Evolutionary conservation across 2,329 filamentous ascomycete species (phyloP).

Genomic region (Penicillium sp.): DNA sequence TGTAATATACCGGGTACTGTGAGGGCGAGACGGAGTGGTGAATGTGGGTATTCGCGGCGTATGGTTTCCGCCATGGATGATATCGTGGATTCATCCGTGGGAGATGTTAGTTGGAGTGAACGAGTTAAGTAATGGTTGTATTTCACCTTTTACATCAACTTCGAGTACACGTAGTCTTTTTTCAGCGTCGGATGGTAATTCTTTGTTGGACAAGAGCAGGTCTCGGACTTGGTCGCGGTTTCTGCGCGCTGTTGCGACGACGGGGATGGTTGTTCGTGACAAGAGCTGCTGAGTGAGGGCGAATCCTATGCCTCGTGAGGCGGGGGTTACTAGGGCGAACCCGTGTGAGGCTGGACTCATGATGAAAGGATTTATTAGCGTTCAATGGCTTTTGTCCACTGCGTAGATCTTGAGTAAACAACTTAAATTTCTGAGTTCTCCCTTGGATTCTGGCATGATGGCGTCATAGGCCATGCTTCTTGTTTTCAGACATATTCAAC

Average conservation of each 20-base stretch:
- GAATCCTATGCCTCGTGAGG: slow-evolving; percentile 60
- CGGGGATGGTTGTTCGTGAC: slow-evolving; percentile 51
- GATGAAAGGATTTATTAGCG: too few relatives aligned
- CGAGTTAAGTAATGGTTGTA: not conserved
- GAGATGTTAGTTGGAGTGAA: not conserved
- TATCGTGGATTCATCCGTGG: slow-evolving; percentile 59
- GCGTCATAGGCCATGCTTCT: not conserved
- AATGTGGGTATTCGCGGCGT: slow-evolving; percentile 48
- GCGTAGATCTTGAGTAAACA: not conserved
- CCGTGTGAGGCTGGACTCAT: slow-evolving; percentile 16
- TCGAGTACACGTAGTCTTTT: slow-evolving; percentile 49
- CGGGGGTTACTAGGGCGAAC: slow-evolving; percentile 47
- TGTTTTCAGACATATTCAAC: too few relatives aligned
- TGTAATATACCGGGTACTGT: slow-evolving; percentile 66
- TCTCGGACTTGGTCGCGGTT: slow-evolving; percentile 48
- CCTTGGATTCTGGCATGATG: not conserved
- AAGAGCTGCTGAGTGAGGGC: slow-evolving; percentile 56
- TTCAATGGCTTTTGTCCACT: not conserved
- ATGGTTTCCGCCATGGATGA: slow-evolving; percentile 52
- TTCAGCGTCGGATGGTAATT: slow-evolving; percentile 37
- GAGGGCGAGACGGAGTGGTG: slow-evolving; percentile 63
- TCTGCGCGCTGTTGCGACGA: slow-evolving; percentile 57
- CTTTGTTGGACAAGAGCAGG: slow-evolving; percentile 48
- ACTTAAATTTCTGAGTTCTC: not conserved
- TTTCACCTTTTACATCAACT: slow-evolving; percentile 55